phyloP scores from a whole-genome alignment of 2,329 filamentous ascomycete species.

The Tolypocladium paradoxum region DNA sequence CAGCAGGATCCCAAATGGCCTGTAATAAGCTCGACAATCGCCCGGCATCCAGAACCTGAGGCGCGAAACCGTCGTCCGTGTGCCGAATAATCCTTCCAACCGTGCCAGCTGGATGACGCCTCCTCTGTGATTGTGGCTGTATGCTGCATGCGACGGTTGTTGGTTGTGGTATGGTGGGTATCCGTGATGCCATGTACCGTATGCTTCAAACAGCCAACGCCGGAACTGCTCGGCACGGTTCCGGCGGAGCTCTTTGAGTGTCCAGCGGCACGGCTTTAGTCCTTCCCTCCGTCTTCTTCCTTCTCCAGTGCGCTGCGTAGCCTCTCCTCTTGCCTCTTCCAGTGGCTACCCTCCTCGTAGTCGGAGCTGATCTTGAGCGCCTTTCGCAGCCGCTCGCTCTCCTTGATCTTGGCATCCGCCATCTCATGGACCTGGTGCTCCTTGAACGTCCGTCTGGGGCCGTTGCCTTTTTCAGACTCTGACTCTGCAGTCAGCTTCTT shows the following conservation, averaged over 20 bases:
- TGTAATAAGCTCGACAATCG: neutral
- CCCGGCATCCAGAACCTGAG: neutral
- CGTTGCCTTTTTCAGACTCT: conserved; percentile 20
- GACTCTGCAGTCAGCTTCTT: conserved; percentile 29
- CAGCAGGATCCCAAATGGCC: neutral
- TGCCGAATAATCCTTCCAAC: neutral
- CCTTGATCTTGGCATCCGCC: conserved; percentile 90
- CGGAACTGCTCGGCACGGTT: neutral
- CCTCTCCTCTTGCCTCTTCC: conserved; percentile 73
- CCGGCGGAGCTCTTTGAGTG: neutral
- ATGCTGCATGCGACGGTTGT: neutral
- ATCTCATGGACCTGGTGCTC: conserved; percentile 92
- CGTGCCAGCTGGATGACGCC: neutral
- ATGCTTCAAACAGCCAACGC: neutral
- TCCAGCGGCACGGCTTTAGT: conserved; percentile 1
- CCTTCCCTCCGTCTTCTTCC: conserved; percentile 16
- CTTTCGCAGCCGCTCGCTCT: conserved; percentile 78
- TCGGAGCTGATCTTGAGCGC: conserved; percentile 80
- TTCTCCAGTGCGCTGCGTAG: conserved; percentile 32
- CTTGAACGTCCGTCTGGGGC: conserved; percentile 54
- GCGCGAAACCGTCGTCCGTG: no score
- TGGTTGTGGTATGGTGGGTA: neutral
- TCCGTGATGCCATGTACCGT: no score
- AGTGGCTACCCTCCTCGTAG: conserved; percentile 79
- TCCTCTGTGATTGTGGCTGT: neutral